A percentile compares a stretch with the other conserved stretches of the same genome.
phyloP scores from a whole-genome alignment of 306 rosid species.

The Datisca glomerata region DNA sequence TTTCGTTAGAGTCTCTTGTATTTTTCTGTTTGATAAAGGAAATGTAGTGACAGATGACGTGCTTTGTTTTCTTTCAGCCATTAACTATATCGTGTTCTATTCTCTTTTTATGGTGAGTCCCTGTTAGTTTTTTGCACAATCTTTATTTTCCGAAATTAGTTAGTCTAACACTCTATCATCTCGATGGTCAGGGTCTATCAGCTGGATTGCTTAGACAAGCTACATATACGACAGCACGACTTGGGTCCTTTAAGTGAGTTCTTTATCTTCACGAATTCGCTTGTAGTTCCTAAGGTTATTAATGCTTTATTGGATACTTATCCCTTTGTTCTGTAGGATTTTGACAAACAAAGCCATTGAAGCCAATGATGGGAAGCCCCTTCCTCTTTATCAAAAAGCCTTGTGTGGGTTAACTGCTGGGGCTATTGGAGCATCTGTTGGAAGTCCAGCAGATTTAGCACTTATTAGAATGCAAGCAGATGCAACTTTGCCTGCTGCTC shows the following conservation, averaged over 20 bases:
- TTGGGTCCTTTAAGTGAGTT: conserved; percentile 75
- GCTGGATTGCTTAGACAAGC: conserved; percentile 92
- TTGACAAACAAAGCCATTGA: conserved; percentile 72
- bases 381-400: conserved; percentile 87
- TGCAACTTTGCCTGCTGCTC: conserved; percentile 74
- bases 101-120: too few species aligned
- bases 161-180: conserved; percentile 15
- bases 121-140: too few species aligned
- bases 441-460: conserved; percentile 91
- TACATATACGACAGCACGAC: conserved; percentile 87
- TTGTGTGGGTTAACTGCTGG: conserved; percentile 92
- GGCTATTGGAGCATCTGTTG: conserved; percentile 80
- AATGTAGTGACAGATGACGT: too few species aligned
- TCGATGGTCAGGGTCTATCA: conserved; percentile 71
- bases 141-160: too few species aligned
- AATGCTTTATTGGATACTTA: neutral
- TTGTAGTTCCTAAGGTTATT: neutral
- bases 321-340: conserved; percentile 25
- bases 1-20: too few species aligned
- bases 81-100: too few species aligned
- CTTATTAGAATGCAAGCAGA: conserved; percentile 95
- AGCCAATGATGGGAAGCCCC: conserved; percentile 92
- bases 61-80: too few species aligned
- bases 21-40: too few species aligned
- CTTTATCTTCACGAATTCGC: neutral